Conservation (phyloP, 2,329 filamentous ascomycete genomes). For the Thielaviopsis euricoi region DNA sequence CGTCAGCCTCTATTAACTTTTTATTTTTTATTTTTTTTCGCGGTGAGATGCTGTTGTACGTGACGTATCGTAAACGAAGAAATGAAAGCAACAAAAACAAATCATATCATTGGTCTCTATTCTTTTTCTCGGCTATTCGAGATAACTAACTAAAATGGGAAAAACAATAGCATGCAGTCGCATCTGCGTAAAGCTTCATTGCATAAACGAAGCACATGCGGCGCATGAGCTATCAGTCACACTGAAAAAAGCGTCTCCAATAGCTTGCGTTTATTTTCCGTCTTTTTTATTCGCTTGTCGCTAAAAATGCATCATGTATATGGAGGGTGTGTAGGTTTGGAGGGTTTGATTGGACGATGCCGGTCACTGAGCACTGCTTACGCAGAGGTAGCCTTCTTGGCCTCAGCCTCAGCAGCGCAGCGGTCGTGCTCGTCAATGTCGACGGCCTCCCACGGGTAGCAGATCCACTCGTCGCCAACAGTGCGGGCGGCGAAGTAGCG, state of each 20-base stretch:
- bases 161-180: neutral
- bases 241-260: neutral
- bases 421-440: conserved; percentile 88
- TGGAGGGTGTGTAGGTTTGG: neutral
- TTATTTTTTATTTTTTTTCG: neutral
- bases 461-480: conserved; percentile 92
- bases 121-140: neutral
- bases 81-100: neutral
- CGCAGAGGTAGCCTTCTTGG: conserved; percentile 13
- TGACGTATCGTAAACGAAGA: neutral
- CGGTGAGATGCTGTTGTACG: neutral
- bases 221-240: neutral
- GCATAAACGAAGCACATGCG: neutral
- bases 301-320: conserved; percentile 2
- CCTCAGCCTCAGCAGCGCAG: conserved; percentile 35
- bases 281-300: neutral
- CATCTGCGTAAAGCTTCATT: neutral
- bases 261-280: neutral
- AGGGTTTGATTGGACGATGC: no score
- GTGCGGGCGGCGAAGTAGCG: conserved; percentile 78
- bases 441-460: conserved; percentile 93
- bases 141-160: neutral
- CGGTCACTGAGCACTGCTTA: no score
- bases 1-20: neutral
- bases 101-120: neutral